phyloP scores from a whole-genome alignment of 148 eudicot genomes.

The Camellia sinensis region DNA sequence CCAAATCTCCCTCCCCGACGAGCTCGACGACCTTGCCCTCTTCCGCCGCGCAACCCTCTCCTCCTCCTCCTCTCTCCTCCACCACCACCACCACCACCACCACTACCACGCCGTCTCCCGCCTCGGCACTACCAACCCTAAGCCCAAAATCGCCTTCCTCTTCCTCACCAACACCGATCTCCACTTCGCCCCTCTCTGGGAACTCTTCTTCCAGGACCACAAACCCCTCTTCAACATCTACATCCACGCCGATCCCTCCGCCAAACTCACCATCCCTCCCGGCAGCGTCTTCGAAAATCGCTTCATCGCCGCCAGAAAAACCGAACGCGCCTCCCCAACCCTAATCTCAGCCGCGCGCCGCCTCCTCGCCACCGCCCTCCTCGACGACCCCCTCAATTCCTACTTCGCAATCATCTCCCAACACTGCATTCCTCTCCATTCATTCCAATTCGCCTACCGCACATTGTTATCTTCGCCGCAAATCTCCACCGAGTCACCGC shows the following conservation, averaged over 20 bases:
- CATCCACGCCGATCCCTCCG: constrained; percentile 58
- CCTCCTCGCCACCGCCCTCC: constrained; percentile 50
- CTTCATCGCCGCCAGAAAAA: constrained; percentile 29
- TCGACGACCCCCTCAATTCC: constrained; percentile 44
- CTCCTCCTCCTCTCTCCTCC: constrained; percentile 12
- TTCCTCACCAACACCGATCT: constrained; percentile 59
- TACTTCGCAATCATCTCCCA: constrained; percentile 58
- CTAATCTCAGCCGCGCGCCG: constrained; percentile 63
- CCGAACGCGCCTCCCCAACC: constrained; percentile 52
- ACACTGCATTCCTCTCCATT: constrained; percentile 57
- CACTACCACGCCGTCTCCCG: constrained; percentile 25
- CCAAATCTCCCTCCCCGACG: constrained; percentile 53
- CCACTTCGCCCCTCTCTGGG: constrained; percentile 69
- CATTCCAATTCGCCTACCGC: constrained; percentile 36
- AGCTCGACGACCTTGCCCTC: constrained; percentile 58
- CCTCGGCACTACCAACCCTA: constrained; percentile 29
- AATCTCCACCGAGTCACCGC: neutral
- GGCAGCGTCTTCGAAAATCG: constrained; percentile 41
- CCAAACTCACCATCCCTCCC: constrained; percentile 17
- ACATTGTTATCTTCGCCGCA: constrained; percentile 20
- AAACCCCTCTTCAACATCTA: constrained; percentile 45
- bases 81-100: constrained; percentile 11
- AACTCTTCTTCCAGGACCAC: constrained; percentile 38
- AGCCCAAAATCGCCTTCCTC: constrained; percentile 64
- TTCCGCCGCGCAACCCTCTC: constrained; percentile 53